Percentiles rank a stretch among this genome's conserved stretches.
Evolutionary conservation across 2,329 filamentous ascomycete species (phyloP).

Genomic region (Blastomyces gilchristii): DNA sequence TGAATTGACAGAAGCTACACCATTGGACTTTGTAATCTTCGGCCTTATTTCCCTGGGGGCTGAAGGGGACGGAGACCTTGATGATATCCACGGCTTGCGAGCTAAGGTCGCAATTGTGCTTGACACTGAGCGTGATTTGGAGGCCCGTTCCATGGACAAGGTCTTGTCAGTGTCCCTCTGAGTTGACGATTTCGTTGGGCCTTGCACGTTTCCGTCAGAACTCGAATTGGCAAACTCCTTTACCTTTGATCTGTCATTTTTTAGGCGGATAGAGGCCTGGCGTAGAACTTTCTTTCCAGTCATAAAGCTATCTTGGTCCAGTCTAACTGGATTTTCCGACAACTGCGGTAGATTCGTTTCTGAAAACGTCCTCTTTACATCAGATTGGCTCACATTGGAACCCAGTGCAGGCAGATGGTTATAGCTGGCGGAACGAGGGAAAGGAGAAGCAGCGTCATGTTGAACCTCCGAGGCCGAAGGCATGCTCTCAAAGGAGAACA

Average conservation of each 20-base stretch:
- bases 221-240: constrained; percentile 31
- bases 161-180: constrained; percentile 17
- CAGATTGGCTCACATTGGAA: constrained; percentile 25
- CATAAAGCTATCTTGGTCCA: constrained; percentile 27
- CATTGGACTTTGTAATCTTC: constrained; percentile 7
- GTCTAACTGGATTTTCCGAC: constrained; percentile 24
- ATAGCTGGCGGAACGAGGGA: constrained; percentile 50
- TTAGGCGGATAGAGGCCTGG: constrained; percentile 31
- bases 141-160: constrained; percentile 25
- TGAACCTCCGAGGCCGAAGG: constrained; percentile 21
- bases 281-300: constrained; percentile 35
- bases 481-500: constrained; percentile 23
- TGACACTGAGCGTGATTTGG: constrained; percentile 33
- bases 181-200: constrained; percentile 19
- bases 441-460: constrained; percentile 16
- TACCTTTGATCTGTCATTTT: constrained; percentile 21
- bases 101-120: constrained; percentile 42
- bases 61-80: constrained; percentile 39
- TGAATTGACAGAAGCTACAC: background rate
- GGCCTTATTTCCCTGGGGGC: constrained; percentile 23
- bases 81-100: constrained; percentile 42
- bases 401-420: constrained; percentile 41
- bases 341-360: constrained; percentile 38
- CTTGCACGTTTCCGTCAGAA: constrained; percentile 28
- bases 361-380: constrained; percentile 42